Evolutionary conservation across 75 land plant genomes (phyloP).

Genomic region (Cryptomeria japonica): DNA sequence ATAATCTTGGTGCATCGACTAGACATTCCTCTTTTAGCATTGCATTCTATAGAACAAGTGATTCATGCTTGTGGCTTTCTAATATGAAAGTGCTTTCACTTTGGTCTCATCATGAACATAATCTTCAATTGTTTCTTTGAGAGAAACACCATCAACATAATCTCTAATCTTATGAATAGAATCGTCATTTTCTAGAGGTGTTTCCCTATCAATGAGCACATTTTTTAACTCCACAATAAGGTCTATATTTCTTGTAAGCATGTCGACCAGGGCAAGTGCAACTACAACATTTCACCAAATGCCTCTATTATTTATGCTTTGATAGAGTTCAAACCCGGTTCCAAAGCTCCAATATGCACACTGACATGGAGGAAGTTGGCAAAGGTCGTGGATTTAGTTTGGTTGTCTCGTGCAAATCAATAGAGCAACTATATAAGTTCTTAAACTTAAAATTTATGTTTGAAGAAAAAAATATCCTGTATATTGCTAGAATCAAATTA

Average conservation of each 20-base stretch:
- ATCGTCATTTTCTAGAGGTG: slow-evolving; percentile 49
- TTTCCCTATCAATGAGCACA: slow-evolving; percentile 59
- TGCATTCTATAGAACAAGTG: too few species aligned
- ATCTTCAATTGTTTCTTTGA: slow-evolving; percentile 34
- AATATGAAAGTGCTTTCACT: too few species aligned
- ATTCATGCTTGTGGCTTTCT: too few species aligned
- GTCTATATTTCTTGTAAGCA: slow-evolving; percentile 38
- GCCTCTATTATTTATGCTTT: too few species aligned
- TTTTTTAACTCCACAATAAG: slow-evolving; percentile 73
- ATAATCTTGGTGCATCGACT: too few species aligned
- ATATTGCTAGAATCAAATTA: background rate
- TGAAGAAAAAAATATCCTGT: background rate
- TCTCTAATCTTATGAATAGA: slow-evolving; percentile 36
- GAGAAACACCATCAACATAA: slow-evolving; percentile 19
- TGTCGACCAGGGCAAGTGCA: too few species aligned
- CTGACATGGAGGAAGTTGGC: too few species aligned
- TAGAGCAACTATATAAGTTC: background rate
- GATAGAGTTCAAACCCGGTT: too few species aligned
- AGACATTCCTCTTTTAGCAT: too few species aligned
- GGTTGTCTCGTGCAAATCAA: background rate
- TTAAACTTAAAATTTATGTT: background rate
- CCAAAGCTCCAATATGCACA: too few species aligned
- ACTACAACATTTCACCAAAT: too few species aligned
- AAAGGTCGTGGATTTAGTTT: background rate
- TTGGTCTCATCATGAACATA: slow-evolving; percentile 20